These are phyloP conservation scores for Capronia coronata DNA, from an alignment of 2,329 filamentous ascomycete genomes.

Conservation along the genomic window DNA sequence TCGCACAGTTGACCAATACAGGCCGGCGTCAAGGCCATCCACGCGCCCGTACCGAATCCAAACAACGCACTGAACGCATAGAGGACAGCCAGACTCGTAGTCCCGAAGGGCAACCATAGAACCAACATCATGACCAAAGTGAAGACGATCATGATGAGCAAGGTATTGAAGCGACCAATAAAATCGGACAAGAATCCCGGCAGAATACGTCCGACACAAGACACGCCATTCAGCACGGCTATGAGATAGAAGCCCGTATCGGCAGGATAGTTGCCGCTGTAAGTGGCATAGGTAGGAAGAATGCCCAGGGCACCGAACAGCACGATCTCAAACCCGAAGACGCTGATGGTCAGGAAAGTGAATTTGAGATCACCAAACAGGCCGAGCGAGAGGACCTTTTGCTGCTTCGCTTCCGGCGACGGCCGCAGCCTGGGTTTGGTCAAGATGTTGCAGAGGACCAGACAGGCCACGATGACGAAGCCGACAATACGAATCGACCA, in stretches of 20 bases:
- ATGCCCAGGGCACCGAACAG: conserved; percentile 46
- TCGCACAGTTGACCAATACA: conserved; percentile 45
- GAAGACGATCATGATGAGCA: conserved; percentile 34
- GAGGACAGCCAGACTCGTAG: conserved; percentile 35
- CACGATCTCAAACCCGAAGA: conserved; percentile 46
- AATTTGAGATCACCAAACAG: conserved; percentile 41
- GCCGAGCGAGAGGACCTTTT: conserved; percentile 35
- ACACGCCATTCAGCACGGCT: conserved; percentile 41
- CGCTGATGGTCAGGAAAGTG: conserved; percentile 37
- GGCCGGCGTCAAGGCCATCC: conserved; percentile 36
- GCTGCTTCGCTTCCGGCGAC: conserved; percentile 27
- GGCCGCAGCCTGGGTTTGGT: conserved; percentile 34
- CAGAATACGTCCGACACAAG: conserved; percentile 40
- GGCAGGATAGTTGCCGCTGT: conserved; percentile 31
- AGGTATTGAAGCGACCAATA: conserved; percentile 44
- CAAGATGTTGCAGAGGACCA: conserved; percentile 31
- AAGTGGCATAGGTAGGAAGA: conserved; percentile 43
- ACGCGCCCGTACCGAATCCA: conserved; percentile 46
- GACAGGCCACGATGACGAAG: conserved; percentile 35
- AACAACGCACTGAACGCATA: conserved; percentile 44
- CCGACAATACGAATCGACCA: conserved; percentile 36
- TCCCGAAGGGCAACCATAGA: conserved; percentile 44
- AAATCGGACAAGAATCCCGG: conserved; percentile 42
- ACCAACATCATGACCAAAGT: conserved; percentile 39
- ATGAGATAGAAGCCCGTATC: conserved; percentile 41